Evolutionary conservation across 352 stramenopile species (phyloP).

Genomic region (Phytophthora ohioensis): DNA sequence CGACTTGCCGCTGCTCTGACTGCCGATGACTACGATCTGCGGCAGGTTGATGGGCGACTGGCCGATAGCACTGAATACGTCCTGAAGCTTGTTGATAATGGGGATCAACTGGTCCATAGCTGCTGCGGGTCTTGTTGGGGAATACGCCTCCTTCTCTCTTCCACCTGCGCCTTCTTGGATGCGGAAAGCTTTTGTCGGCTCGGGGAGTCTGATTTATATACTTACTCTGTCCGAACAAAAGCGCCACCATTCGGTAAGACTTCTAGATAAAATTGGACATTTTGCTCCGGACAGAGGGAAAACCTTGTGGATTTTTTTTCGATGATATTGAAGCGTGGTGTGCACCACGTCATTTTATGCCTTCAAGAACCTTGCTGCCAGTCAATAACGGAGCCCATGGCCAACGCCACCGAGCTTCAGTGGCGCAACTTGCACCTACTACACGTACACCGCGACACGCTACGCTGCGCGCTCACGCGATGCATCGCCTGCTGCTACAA

Average conservation of each 20-base stretch:
- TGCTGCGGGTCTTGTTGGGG: not conserved
- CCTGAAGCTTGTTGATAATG: conserved; percentile 99
- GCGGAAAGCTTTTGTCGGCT: conserved; percentile 10
- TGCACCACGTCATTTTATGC: conserved; percentile 10
- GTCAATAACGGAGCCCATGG: conserved; percentile 22
- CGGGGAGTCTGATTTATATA: conserved; percentile 30
- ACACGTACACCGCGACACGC: conserved; percentile 71
- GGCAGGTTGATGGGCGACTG: conserved; percentile 96
- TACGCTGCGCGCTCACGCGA: conserved; percentile 70
- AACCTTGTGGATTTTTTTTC: conserved; percentile 21
- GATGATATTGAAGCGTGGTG: conserved; percentile 1
- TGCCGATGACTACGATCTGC: conserved; percentile 98
- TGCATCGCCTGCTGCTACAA: conserved; percentile 92
- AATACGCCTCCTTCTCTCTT: conserved; percentile 6
- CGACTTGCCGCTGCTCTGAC: conserved; percentile 97
- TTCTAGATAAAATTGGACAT: too few species aligned
- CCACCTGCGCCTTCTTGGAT: conserved; percentile 11
- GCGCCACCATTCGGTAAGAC: too few species aligned
- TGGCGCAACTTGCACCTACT: conserved; percentile 66
- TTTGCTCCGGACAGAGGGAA: not conserved
- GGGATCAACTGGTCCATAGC: conserved; percentile 99
- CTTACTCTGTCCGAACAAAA: too few species aligned
- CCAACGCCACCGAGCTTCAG: conserved; percentile 19
- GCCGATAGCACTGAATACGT: conserved; percentile 98
- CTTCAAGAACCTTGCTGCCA: conserved; percentile 9